These are phyloP conservation scores for Sarcodon sp. DNA, from an alignment of 768 basidiomycete species.

Conservation along the genomic window DNA sequence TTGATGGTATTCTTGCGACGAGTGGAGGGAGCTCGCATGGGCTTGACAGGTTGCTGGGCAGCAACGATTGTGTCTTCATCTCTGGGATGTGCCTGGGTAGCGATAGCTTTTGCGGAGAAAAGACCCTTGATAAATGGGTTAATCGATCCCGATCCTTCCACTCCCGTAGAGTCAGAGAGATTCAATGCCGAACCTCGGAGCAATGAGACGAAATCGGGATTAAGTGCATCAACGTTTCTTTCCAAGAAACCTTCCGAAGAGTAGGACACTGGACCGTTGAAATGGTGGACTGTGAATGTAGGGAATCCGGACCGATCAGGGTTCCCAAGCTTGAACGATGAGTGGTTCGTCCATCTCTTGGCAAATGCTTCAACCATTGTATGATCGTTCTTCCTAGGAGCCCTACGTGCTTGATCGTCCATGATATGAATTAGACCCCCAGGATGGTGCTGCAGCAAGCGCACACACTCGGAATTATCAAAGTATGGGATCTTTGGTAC, in stretches of 20 bases:
- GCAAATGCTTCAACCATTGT: slow-evolving; percentile 92
- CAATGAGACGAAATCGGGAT: slow-evolving; percentile 86
- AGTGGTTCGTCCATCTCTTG: slow-evolving; percentile 92
- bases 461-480: slow-evolving; percentile 84
- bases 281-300: slow-evolving; percentile 88
- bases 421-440: slow-evolving; percentile 95
- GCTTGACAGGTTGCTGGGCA: slow-evolving; percentile 87
- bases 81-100: slow-evolving; percentile 82
- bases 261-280: slow-evolving; percentile 84
- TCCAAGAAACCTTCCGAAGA: slow-evolving; percentile 85
- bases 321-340: slow-evolving; percentile 75
- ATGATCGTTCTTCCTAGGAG: slow-evolving; percentile 83
- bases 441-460: slow-evolving; percentile 73
- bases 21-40: slow-evolving; percentile 87
- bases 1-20: slow-evolving; percentile 66
- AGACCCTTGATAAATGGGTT: slow-evolving; percentile 89
- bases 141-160: slow-evolving; percentile 65
- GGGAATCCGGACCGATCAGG: slow-evolving; percentile 69
- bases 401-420: slow-evolving; percentile 87
- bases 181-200: slow-evolving; percentile 45
- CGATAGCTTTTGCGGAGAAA: slow-evolving; percentile 81
- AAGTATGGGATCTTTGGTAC: slow-evolving; percentile 70
- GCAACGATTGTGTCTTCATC: slow-evolving; percentile 94
- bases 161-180: slow-evolving; percentile 25
- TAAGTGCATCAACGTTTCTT: slow-evolving; percentile 78